Conservation (phyloP, 2,329 filamentous ascomycete genomes). For the Colletotrichum chrysophilum region DNA sequence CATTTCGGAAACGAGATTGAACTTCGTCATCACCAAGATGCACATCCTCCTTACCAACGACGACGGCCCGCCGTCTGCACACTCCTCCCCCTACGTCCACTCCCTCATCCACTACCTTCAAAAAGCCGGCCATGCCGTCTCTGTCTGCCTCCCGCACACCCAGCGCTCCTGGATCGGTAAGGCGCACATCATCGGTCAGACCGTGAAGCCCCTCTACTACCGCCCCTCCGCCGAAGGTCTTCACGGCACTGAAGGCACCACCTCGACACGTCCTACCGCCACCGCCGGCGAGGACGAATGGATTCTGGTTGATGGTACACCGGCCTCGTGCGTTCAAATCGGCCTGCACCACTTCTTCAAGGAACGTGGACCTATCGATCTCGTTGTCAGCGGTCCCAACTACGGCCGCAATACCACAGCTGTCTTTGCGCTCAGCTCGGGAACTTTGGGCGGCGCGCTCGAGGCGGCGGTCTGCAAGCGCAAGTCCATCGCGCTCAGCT, state of each 20-base stretch:
- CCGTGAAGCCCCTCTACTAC: constrained; percentile 85
- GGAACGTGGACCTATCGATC: constrained; percentile 72
- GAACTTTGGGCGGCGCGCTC: constrained; percentile 78
- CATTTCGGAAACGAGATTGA: background rate
- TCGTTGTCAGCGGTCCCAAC: constrained; percentile 82
- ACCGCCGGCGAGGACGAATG: constrained; percentile 71
- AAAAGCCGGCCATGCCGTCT: constrained; percentile 81
- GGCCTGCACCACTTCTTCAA: constrained; percentile 81
- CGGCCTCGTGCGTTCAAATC: constrained; percentile 82
- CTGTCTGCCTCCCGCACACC: constrained; percentile 86
- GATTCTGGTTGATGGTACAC: constrained; percentile 82
- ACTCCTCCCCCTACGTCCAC: constrained; percentile 82
- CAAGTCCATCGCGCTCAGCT: constrained; percentile 82
- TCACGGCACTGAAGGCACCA: constrained; percentile 64
- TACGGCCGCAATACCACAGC: constrained; percentile 85
- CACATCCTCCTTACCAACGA: constrained; percentile 77
- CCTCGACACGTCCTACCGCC: constrained; percentile 59
- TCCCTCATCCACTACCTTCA: constrained; percentile 74
- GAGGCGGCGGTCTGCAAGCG: constrained; percentile 76
- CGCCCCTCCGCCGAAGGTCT: constrained; percentile 54
- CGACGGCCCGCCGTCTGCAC: constrained; percentile 79
- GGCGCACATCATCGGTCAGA: constrained; percentile 92
- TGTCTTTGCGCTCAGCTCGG: constrained; percentile 78
- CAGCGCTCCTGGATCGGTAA: constrained; percentile 99
- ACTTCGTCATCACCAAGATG: constrained; percentile 42